A percentile compares a stretch with the other conserved stretches of the same genome.
Conservation (phyloP, 352 stramenopile genomes). For the Globisporangium abappressorium region DNA sequence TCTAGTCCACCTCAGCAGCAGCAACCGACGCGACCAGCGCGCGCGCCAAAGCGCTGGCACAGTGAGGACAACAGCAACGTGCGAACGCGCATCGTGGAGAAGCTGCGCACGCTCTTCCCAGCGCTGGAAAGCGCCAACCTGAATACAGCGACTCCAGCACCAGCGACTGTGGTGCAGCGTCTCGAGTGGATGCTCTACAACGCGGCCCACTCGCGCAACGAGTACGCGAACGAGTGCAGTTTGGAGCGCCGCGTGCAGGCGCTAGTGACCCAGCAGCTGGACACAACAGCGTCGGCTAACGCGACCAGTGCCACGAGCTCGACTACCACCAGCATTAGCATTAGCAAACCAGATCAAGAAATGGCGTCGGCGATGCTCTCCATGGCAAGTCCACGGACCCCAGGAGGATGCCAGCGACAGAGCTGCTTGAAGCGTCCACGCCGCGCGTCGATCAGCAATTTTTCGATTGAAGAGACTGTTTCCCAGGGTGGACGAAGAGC, state of each 20-base stretch:
- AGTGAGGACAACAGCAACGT: conserved; percentile 18
- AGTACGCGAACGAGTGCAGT: conserved; percentile 62
- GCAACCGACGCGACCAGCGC: not conserved
- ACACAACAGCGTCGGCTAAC: not conserved
- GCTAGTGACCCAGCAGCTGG: conserved; percentile 48
- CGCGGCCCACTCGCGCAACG: conserved; percentile 51
- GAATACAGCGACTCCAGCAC: conserved; percentile 14
- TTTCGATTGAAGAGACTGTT: not conserved
- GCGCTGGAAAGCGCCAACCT: conserved; percentile 17
- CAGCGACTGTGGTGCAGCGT: conserved; percentile 59
- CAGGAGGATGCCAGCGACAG: not conserved
- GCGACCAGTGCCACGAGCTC: not conserved
- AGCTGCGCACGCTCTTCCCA: conserved; percentile 28
- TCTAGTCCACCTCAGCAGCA: conserved; percentile 15
- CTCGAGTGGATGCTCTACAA: conserved; percentile 81
- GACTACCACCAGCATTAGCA: not conserved
- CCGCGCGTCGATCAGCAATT: conserved; percentile 12
- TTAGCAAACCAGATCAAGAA: conserved; percentile 1
- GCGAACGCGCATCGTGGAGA: conserved; percentile 25
- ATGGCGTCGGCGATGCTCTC: not conserved
- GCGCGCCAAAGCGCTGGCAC: conserved; percentile 19
- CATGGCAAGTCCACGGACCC: not conserved
- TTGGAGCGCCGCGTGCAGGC: conserved; percentile 70
- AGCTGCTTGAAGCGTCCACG: conserved; percentile 14
- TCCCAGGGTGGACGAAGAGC: not conserved